phyloP scores from a whole-genome alignment of 345 rosid species.

The Salix brachista region DNA sequence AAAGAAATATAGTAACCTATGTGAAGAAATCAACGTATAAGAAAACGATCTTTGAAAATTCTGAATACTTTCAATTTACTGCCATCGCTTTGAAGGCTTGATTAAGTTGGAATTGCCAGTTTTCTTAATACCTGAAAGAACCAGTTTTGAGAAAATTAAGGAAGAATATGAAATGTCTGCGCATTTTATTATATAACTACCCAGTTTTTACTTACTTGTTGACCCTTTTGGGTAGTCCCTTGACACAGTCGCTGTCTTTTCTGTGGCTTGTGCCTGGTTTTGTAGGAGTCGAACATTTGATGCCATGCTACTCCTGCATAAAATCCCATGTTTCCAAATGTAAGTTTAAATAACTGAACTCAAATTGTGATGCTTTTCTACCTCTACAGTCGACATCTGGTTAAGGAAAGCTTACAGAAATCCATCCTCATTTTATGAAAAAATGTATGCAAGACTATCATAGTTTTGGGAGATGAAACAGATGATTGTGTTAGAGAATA shows the following conservation, averaged over 20 bases:
- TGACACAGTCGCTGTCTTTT: slow-evolving; percentile 10
- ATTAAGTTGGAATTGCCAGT: slow-evolving; percentile 17
- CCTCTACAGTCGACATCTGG: too few species aligned
- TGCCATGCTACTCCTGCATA: slow-evolving; percentile 25
- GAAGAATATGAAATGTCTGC: not conserved
- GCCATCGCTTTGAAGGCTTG: slow-evolving; percentile 49
- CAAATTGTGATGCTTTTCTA: not conserved
- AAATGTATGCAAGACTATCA: not conserved
- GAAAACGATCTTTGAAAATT: not conserved
- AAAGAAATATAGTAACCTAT: not conserved
- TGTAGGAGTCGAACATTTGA: slow-evolving; percentile 24
- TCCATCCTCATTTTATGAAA: too few species aligned
- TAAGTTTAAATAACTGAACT: not conserved
- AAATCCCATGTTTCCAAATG: not conserved
- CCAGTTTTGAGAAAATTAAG: slow-evolving; percentile 3
- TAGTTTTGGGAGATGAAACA: too few species aligned
- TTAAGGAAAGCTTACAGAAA: too few species aligned
- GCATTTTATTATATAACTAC: not conserved
- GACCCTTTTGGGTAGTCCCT: slow-evolving; percentile 26
- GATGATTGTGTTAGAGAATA: too few species aligned
- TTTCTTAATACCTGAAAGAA: slow-evolving; percentile 40
- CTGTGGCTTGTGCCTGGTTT: slow-evolving; percentile 28
- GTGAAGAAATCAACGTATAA: not conserved
- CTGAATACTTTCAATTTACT: slow-evolving; percentile 20
- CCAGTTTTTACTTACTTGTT: slow-evolving; percentile 31